Evolutionary conservation across 495 filamentous ascomycete genomes (phyloP), one percentile per base, ranked within the genome.

Genomic region (Immersiella caudata): DNA sequence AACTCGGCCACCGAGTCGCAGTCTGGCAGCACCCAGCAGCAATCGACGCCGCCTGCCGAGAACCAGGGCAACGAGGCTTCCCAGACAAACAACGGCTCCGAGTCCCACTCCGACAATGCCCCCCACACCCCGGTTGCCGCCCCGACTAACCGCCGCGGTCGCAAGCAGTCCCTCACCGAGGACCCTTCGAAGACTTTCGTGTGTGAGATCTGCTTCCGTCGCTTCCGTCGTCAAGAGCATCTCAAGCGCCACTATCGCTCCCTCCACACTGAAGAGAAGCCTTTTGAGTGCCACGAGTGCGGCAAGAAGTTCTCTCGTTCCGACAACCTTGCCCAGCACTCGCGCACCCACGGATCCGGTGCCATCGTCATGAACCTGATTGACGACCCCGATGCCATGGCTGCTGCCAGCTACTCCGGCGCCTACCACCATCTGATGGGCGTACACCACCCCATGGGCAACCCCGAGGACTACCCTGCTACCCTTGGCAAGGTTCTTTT

Each of bases 281-380:
- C 96, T 7, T 98, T 98, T 76, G 93, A 97, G 79, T 99, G 96
- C 81, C 81, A 87, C 67, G 94, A 98, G 80, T 99, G 96, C 72
- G 94, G 95, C 67, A 99, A 99, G 88, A 97, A 97, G 83, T 99
- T 98, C 83, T 98, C 95, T 0, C 91, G 96, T 65, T 94, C 91
- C 72, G 96, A 99, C 80, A 99, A 99, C 81, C 87, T 99, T 24
- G 90, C 92, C 33, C 96, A 99, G 79, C 96, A 99, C 74, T 89
- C 95, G 57, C 89, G 96, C 59, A 99, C 95, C 16, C 96, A 99
- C 72, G 96, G 92, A 55, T 88, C 88, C 60, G 92, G 92, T 54
- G 91, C 94, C 64, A 91, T 97, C 68, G 88, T 93, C 64, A 92
- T 98, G 91, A 89, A 90, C 67, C 84, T 97, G 66, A 81, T 96